Evolutionary conservation across 352 stramenopile species (phyloP), one percentile per base, ranked within the genome.

Genomic region (Phytophthora litchii): DNA sequence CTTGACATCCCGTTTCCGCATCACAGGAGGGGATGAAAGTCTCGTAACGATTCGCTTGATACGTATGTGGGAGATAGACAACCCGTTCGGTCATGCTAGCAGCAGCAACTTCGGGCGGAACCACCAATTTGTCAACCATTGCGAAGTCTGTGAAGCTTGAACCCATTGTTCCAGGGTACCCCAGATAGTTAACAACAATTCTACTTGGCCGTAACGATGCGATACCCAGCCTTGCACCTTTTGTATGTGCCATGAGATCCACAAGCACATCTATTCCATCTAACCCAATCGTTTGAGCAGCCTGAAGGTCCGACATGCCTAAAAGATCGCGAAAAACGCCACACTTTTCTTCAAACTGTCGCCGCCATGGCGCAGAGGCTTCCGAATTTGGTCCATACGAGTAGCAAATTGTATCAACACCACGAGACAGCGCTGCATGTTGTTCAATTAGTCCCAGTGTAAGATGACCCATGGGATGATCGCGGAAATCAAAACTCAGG

Each of bases 401-500:
- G 52, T 92, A 94, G 60, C 80, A 89, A 54, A 69, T 76, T 1
- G 72, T 72, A 7, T 88, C 57, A 17, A 96, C 64, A 14, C 37
- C 32, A 2, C 29, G 25, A n/a, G 42, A 29, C 34, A 94, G 45
- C 3, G 47, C 45, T n/a, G 52, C 31, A 55, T 97, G 91, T 9
- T 83, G 58, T 17, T 95, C 78, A 9, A 98, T 56, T 4, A 97
- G 55, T 1, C 91, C 89, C 2, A 90, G 49, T 13, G 86, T 97
- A 17, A 98, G 70, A 35, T 97, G 88, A 2, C 88, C 93, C 91
- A 98, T 98, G 7, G 93, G 88, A 54, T 98, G 92, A 58, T 98
- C 94, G 0, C 86, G 80, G 49, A 98, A 96, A 71, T 98, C 87
- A 35, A 80, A 94, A 55, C 87, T 95, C 16, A 97, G 31, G 51